Evolutionary conservation across 106 monocot species (phyloP), one percentile per base, ranked within the genome.

Genomic region (Triglochin maritima): DNA sequence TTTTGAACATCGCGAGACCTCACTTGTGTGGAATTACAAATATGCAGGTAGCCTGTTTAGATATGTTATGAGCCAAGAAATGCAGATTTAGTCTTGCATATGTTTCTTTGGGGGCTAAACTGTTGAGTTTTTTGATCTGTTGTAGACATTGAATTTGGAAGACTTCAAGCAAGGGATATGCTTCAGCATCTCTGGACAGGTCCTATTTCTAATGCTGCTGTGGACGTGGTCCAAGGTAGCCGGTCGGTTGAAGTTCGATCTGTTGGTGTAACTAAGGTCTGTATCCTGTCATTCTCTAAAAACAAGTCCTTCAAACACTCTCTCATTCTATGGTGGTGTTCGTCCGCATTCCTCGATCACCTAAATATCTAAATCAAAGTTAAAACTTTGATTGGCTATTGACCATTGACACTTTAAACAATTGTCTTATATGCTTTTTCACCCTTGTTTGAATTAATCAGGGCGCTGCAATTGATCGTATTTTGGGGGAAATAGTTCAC

Each of bases 131-230:
- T 5, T n/a, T 67, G 0, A 63, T 7, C 64, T 50, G 46, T 13
- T 68, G 56, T 69, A 96, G 95, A 96, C 72, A 79, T 96, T 69
- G 95, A 96, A 77, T 96, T 96, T 72, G 95, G 95, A 61, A 90
- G 95, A 69, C 87, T 96, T 68, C 95, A 90, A 78, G 95, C 95
- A 63, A 85, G 95, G 65, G 95, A 96, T 74, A 90, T 96, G 95
- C 65, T 96, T 3, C 95, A 96, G 49, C 95, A 96, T 80, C 61
- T 96, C 46, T 96, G 95, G 95, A 96, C 95, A 5, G 95, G 95
- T 1, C 95, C 95, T 17, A 96, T 96, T 63, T 96, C 95, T 49
- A 96, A 96, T 84, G 90, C 90, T 41, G 90, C 95, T 14, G 87
- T 96, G 17, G 95, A 96, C 79, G 95, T 96, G 60, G 89, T 96